phyloP scores from a whole-genome alignment of 2,329 filamentous ascomycete genomes.

The Talaromyces marneffei region DNA sequence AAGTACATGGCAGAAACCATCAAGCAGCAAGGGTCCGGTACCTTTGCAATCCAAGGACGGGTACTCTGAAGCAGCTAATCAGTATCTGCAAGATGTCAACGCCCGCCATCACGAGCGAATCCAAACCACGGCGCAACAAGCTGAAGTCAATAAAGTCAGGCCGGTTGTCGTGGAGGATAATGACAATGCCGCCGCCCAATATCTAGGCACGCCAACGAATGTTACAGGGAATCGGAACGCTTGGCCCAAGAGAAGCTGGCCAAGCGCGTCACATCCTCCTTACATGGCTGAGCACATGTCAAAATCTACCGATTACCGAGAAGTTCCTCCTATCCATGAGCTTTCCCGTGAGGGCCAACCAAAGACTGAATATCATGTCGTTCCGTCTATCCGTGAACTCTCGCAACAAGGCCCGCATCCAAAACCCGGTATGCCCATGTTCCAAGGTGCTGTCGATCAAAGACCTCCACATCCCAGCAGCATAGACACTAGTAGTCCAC shows the following conservation, averaged over 20 bases:
- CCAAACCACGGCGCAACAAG: conserved; percentile 27
- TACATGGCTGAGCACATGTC: conserved; percentile 34
- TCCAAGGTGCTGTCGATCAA: conserved; percentile 33
- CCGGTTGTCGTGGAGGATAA: conserved; percentile 44
- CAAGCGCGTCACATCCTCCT: conserved; percentile 30
- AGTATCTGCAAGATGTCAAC: conserved; percentile 35
- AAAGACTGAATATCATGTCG: conserved; percentile 37
- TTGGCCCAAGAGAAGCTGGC: conserved; percentile 39
- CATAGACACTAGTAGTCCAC: conserved; percentile 37
- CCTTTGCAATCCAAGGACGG: conserved; percentile 79
- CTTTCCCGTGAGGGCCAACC: conserved; percentile 32
- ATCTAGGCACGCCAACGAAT: conserved; percentile 37
- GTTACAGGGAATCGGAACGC: conserved; percentile 28
- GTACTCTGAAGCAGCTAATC: conserved; percentile 34
- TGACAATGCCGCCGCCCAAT: conserved; percentile 33
- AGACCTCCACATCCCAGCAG: conserved; percentile 29
- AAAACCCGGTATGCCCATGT: conserved; percentile 33
- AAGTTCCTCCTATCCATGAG: conserved; percentile 37
- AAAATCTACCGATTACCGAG: conserved; percentile 35
- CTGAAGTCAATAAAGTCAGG: conserved; percentile 43
- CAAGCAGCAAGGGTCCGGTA: conserved; percentile 61
- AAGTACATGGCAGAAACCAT: conserved; percentile 71
- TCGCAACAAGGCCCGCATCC: conserved; percentile 32
- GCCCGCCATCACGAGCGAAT: conserved; percentile 36
- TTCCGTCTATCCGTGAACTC: conserved; percentile 38